Base-by-base conservation (phyloP, 352 stramenopile genomes). In the Aphanomyces astaci region DNA sequence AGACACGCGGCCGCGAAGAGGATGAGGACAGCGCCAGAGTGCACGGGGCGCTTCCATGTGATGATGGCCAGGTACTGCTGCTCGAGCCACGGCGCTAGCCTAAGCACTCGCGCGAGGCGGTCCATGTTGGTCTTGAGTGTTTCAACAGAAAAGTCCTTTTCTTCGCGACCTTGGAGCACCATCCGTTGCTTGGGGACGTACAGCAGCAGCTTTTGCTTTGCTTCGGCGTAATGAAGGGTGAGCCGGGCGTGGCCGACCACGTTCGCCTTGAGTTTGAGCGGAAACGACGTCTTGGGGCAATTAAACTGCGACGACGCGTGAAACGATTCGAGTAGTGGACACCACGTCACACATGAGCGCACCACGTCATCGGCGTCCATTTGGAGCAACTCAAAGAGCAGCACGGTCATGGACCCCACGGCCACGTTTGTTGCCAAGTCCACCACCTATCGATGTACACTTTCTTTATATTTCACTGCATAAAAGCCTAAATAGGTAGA, bases 41-140 rank as follows among this genome's bases (percentile, higher is more conserved):
- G 92, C 59, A 82, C 86, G 57, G 81, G 88, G 78, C 92, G 87
- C 55, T 92, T 93, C 86, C 86, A 95, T 22, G 83, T 80, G 63
- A 95, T 95, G 17, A 95, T 77, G 32, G 86, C 78, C 31, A 72
- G 74, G 63, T 95, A 95, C 55, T 88, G 76, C 22, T 82, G 76
- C 64, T 93, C 86, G 51, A 90, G 70, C 71, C 79, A 88, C 59
- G 89, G 82, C n/a, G 92, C 80, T 3, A 78, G 70, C 48, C 86
- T 82, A 30, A 90, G 76, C 19, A 87, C 79, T 13, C 84, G 80
- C 33, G 75, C 75, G 66, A 93, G 78, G 2, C 86, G 83, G 39
- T 93, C 83, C 36, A 93, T 84, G 24, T 86, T 95, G 27, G 75
- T 76, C 5, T 79, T 75, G 13, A 95, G 70, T 1, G 83, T 89